Percentiles rank a stretch among this genome's conserved stretches.
Evolutionary conservation across 2,329 filamentous ascomycete genomes (phyloP).

Genomic region (Nectriaceae sp.): DNA sequence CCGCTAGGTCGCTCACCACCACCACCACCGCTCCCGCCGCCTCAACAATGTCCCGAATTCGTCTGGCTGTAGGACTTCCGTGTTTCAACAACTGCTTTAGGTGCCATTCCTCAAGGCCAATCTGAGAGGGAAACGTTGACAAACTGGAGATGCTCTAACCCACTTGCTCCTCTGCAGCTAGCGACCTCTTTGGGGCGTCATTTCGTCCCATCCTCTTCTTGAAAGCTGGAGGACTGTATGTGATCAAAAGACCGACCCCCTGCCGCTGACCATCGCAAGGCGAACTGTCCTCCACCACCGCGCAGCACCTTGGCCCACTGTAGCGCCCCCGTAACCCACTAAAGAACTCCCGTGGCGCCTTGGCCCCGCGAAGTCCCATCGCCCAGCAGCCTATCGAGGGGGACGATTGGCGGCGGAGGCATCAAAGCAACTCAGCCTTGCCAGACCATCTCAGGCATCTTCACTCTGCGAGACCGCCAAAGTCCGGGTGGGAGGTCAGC

Average conservation of each 20-base stretch:
- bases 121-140: background rate
- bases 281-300: constrained; percentile 23
- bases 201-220: no score
- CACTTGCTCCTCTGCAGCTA: background rate
- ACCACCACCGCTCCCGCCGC: no score
- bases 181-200: no score
- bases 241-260: no score
- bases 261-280: constrained; percentile 20
- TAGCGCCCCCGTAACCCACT: constrained; percentile 4
- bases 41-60: background rate
- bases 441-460: background rate
- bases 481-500: no score
- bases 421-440: constrained; percentile 25
- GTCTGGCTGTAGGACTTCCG: background rate
- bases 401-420: constrained; percentile 16
- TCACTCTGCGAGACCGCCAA: background rate
- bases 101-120: background rate
- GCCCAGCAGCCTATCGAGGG: background rate
- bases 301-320: constrained; percentile 16
- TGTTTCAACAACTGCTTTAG: background rate
- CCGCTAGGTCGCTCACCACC: background rate
- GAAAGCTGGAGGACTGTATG: no score
- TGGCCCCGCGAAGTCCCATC: background rate
- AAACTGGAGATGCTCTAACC: no score
- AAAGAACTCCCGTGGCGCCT: background rate